Evolutionary conservation across 2,329 filamentous ascomycete species (phyloP), one percentile per base, ranked within the genome.

Genomic region (Sordariomycetes sp.): DNA sequence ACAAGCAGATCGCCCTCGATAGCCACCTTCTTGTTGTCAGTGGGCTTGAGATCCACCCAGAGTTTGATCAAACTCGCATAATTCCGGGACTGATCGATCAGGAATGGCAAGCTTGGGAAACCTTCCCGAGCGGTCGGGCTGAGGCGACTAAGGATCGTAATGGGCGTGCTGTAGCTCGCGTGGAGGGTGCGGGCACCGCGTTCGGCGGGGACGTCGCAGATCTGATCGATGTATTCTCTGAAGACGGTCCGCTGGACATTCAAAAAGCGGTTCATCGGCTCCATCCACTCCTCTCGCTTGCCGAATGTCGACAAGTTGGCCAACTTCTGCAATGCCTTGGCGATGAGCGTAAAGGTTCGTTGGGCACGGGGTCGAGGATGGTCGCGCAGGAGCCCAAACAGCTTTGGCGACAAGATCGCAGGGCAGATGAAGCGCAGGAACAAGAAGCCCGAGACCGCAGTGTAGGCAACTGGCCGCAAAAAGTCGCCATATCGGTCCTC

Each of bases 251-350:
- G 76, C 49, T 94, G 81, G 2, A 75, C 68, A 8, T 69, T 71
- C 24, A 96, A 64, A 47, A 95, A 95, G 28, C 74, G 75, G 51
- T 95, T 96, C 90, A 96, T 96, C 0, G 87, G 87, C 59, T 94
- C 88, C 88, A 96, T 95, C 86, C 87, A 96, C n/a, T 82, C 79
- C 57, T 96, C 90, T 53, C 94, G 94, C 51, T 84, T 88, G 26
- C 90, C 90, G 51, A 95, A 95, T 1, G 78, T 86, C 3, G 86
- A 85, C 59, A 95, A 71, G 53, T 95, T 95, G 14, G 87, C 86
- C 38, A 96, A 69, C 12, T 86, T 88, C 58, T 95, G 88, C 8
- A 96, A 65, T 2, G 84, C 86, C 58, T 96, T 96, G 17, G 90
- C 86, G 39, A 96, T 88, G 32, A 96, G 70, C 0, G 90, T 95